phyloP scores from a whole-genome alignment of 352 stramenopile species.

The Phytophthora rubi region DNA sequence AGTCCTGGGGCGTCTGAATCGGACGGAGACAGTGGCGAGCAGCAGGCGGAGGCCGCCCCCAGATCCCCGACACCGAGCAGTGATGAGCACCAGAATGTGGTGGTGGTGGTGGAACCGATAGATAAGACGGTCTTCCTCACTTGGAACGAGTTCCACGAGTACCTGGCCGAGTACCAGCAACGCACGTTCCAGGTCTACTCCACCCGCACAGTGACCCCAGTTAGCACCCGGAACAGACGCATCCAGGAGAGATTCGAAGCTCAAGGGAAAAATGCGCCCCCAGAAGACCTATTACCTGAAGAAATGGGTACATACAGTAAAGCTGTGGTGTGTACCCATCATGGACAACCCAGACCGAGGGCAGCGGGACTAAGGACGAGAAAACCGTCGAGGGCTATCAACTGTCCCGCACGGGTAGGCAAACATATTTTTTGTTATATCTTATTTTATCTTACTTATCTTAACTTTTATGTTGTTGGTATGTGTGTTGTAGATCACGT shows the following conservation, averaged over 20 bases:
- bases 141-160: slow-evolving; percentile 41
- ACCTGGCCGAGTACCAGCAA: slow-evolving; percentile 35
- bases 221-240: slow-evolving; percentile 30
- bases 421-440: not conserved
- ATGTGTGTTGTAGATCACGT: slow-evolving; percentile 27
- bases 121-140: slow-evolving; percentile 30
- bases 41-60: not conserved
- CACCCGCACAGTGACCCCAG: slow-evolving; percentile 28
- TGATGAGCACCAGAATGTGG: slow-evolving; percentile 12
- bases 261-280: slow-evolving; percentile 9
- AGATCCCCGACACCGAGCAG: slow-evolving; percentile 5
- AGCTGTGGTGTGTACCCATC: slow-evolving; percentile 36
- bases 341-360: slow-evolving; percentile 23
- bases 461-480: not conserved
- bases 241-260: slow-evolving; percentile 29
- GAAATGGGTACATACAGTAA: slow-evolving; percentile 38
- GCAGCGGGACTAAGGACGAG: slow-evolving; percentile 17
- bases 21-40: slow-evolving; percentile 2
- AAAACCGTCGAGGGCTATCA: slow-evolving; percentile 30
- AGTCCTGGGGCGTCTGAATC: slow-evolving; percentile 7
- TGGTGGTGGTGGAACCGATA: slow-evolving; percentile 24
- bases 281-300: slow-evolving; percentile 27
- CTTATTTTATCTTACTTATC: not conserved
- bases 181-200: slow-evolving; percentile 44
- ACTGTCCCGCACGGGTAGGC: slow-evolving; percentile 33